Conservation (phyloP, 139 green algal genomes). For the Chlorella ohadii region DNA sequence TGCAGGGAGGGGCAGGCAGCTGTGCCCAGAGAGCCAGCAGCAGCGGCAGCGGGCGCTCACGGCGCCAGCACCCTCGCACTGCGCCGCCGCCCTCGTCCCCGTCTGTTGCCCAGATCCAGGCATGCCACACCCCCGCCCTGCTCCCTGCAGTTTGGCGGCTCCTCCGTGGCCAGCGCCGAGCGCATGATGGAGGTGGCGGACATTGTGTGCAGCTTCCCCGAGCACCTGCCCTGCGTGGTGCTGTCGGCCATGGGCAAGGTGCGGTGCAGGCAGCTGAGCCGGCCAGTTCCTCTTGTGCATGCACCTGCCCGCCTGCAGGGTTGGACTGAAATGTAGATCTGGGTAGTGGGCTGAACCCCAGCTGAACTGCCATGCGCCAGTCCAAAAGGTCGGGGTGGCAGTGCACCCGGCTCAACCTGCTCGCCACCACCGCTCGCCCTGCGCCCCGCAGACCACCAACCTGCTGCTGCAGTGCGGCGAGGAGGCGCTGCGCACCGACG, state of each 20-base stretch:
- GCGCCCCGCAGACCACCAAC: conserved; percentile 93
- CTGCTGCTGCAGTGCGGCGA: conserved; percentile 89
- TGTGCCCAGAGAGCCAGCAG: too few species aligned
- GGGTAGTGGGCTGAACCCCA: too few species aligned
- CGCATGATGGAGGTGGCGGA: conserved; percentile 94
- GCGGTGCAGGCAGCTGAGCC: background rate
- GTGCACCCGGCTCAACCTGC: background rate
- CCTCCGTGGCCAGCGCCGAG: conserved; percentile 89
- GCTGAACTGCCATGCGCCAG: too few species aligned
- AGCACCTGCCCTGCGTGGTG: conserved; percentile 91
- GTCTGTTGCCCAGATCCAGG: too few species aligned
- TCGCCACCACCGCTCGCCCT: background rate
- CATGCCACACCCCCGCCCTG: too few species aligned
- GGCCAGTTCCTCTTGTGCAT: too few species aligned
- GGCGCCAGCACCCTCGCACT: too few species aligned
- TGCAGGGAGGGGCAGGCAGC: background rate
- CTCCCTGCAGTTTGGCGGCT: conserved; percentile 97
- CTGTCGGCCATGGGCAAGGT: conserved; percentile 99
- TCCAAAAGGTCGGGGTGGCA: too few species aligned
- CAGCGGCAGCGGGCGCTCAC: too few species aligned
- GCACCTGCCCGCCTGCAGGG: too few species aligned
- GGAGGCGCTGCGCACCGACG: conserved; percentile 69
- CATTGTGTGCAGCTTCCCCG: conserved; percentile 90
- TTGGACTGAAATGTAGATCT: too few species aligned
- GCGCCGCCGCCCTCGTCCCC: too few species aligned